A percentile compares a stretch with the other conserved stretches of the same genome.
Evolutionary conservation across 148 eudicot genomes (phyloP).

Genomic region (Diospyros lotus): DNA sequence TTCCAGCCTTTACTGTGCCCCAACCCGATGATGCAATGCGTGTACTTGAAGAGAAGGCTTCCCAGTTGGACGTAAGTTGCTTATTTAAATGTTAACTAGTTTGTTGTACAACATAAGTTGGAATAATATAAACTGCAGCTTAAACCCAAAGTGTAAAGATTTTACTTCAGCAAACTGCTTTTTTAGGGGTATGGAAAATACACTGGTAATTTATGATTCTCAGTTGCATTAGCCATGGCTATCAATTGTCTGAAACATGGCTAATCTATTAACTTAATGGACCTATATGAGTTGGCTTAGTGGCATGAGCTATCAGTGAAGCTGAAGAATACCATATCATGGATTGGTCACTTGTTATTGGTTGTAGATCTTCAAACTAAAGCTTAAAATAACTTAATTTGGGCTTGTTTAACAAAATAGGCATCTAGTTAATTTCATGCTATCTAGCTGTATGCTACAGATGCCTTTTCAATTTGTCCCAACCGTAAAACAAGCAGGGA

Average conservation of each 20-base stretch:
- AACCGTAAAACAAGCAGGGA: not conserved
- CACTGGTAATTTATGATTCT: not conserved
- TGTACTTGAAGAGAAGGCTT: slow-evolving; percentile 74
- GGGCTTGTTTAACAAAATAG: not conserved
- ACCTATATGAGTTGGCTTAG: not conserved
- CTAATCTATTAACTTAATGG: not conserved
- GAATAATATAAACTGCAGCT: not conserved
- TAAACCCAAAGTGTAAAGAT: not conserved
- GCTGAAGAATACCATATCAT: not conserved
- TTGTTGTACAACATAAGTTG: not conserved
- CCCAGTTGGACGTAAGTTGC: slow-evolving; percentile 67
- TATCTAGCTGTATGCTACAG: not conserved
- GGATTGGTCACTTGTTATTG: not conserved
- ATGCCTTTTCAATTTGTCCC: not conserved
- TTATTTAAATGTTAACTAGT: not conserved
- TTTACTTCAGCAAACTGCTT: not conserved
- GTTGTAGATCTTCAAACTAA: not conserved
- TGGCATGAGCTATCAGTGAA: not conserved
- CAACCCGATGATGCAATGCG: slow-evolving; percentile 97
- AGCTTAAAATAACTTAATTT: not conserved
- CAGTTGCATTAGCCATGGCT: slow-evolving; percentile 1
- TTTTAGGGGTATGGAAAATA: not conserved
- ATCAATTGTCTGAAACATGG: not conserved
- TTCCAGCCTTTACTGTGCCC: slow-evolving; percentile 91
- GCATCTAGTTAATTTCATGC: not conserved